Conservation (phyloP, 1,139 yeast species). For the Dujonia santamariae region DNA sequence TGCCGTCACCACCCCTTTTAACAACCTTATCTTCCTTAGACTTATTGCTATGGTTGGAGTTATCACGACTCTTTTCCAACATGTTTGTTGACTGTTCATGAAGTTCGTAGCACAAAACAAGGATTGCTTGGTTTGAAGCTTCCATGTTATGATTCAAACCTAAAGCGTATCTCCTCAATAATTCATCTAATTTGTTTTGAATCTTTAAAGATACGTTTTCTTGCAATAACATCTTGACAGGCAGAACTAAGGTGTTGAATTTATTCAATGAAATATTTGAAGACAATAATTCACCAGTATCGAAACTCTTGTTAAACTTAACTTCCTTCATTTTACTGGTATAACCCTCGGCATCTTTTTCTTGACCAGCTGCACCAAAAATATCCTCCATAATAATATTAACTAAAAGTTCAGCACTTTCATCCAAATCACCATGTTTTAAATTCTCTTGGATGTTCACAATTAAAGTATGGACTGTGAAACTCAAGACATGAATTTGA, state of each 20-base stretch:
- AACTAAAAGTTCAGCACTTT: conserved; percentile 57
- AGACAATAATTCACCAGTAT: conserved; percentile 78
- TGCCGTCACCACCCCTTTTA: conserved; percentile 13
- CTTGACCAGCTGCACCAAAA: conserved; percentile 91
- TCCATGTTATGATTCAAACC: conserved; percentile 76
- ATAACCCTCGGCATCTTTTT: conserved; percentile 93
- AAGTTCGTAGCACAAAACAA: conserved; percentile 73
- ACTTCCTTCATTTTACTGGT: conserved; percentile 87
- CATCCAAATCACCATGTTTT: conserved; percentile 73
- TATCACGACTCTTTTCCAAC: conserved; percentile 7
- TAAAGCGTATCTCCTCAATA: conserved; percentile 68
- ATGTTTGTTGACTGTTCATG: conserved; percentile 51
- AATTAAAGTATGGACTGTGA: conserved; percentile 73
- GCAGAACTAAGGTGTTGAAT: conserved; percentile 64
- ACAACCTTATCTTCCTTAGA: conserved; percentile 17
- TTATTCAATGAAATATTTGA: conserved; percentile 57
- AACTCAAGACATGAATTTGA: conserved; percentile 90
- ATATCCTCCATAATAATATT: conserved; percentile 86
- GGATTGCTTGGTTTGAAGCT: conserved; percentile 54
- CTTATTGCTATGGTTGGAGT: no score
- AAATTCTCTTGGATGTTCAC: conserved; percentile 48
- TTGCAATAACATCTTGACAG: conserved; percentile 62
- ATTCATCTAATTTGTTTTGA: conserved; percentile 76
- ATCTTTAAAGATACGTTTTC: conserved; percentile 67
- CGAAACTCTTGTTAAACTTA: conserved; percentile 83